Base-by-base conservation (phyloP, 805 yeast species). In the Grigorovia jiainica region DNA sequence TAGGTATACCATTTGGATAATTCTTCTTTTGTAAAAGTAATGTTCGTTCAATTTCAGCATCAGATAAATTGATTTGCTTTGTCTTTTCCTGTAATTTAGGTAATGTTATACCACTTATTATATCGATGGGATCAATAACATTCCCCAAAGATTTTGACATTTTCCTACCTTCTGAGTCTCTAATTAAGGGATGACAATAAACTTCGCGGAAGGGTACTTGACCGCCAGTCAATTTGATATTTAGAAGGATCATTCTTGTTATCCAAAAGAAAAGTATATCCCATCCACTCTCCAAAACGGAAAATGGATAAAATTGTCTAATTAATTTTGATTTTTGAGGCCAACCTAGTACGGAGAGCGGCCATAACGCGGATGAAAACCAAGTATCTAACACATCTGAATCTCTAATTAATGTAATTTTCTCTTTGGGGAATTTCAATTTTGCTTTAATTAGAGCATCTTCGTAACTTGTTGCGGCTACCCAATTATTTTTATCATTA, bases 201-300 rank as follows among this genome's bases (percentile, higher is more conserved):
- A 90, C 97, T 66, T 92, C 97, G 52, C 75, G 78, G 74, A 90
- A 90, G 44, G 98, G 98, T 16, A 49, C 85, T 76, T 45, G 78
- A 67, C 35, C 95, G n/a, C n/a, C 96, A 16, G 95, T 84, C 62
- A 90, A 71, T 67, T 89, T 87, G 54, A 85, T 64, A 46, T 95
- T 89, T 58, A 90, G 69, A 68, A 90, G 73, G 48, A 90, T 80
- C 97, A 92, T 92, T 66, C 97, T 78, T 15, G 94, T 76, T 38
- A 90, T 97, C 97, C 97, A 90, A 81, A 92, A 92, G 76, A 90
- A 90, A 60, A 92, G 72, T 60, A 90, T 90, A 70, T 90, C 98
- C 97, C 97, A 92, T 51, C 97, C 98, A 35, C 97, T 92, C 67
- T 90, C 97, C 56, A 92, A 71, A 80, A 92, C 68, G 16, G 92